Percentiles rank a stretch among this genome's conserved stretches.
Conservation (phyloP, 768 basidiomycete species). For the Pleurotus tuoliensis region DNA sequence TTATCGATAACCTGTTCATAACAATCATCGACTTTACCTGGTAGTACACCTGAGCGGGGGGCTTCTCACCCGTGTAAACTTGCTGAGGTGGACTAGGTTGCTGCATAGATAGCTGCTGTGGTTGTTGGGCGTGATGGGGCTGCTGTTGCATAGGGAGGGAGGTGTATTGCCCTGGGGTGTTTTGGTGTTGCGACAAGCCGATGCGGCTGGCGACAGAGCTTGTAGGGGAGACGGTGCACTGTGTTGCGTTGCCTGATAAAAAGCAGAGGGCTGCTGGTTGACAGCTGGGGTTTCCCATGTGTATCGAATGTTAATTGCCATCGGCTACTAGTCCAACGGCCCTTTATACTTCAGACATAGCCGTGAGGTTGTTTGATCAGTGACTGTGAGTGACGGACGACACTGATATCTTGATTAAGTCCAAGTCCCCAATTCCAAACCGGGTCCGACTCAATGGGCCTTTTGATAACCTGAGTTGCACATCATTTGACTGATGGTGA, state of each 20-base stretch:
- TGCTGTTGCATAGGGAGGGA: background rate
- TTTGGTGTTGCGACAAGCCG: conserved; percentile 1
- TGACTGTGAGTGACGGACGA: no score
- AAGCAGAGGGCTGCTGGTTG: background rate
- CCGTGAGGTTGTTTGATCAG: no score
- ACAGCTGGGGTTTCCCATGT: no score
- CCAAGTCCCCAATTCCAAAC: no score
- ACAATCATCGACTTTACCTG: background rate
- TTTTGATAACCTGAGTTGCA: no score
- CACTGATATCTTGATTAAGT: no score
- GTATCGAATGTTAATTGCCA: no score
- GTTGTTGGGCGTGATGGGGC: background rate
- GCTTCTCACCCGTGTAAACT: background rate
- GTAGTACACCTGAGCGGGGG: background rate
- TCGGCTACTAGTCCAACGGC: no score
- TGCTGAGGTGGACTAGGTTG: background rate
- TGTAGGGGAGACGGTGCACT: background rate
- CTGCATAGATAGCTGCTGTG: background rate
- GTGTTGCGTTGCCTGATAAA: background rate
- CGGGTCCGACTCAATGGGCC: no score
- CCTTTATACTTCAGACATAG: no score
- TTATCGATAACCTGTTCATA: background rate
- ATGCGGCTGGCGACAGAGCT: background rate
- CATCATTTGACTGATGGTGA: no score
- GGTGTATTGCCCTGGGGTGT: background rate